Conservation (phyloP, 345 rosid species). For the Populus euphratica region DNA sequence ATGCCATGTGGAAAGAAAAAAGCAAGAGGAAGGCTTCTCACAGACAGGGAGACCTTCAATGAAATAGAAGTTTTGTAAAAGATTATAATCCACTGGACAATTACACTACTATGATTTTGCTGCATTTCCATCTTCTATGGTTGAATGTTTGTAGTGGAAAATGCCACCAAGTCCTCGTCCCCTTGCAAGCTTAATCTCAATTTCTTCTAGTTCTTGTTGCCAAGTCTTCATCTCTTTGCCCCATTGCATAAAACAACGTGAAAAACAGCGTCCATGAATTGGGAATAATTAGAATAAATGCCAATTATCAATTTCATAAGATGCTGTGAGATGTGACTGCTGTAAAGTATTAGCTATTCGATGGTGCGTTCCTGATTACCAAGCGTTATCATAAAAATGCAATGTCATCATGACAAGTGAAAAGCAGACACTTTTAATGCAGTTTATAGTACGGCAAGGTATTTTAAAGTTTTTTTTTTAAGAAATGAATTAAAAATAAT, state of each 20-base stretch:
- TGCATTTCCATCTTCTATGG: not conserved
- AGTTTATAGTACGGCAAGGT: too few relatives aligned
- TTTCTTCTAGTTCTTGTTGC: constrained; percentile 52
- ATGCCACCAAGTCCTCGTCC: constrained; percentile 60
- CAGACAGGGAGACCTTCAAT: constrained; percentile 5
- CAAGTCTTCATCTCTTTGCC: constrained; percentile 58
- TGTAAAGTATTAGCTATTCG: not conserved
- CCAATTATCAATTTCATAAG: not conserved
- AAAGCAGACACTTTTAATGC: not conserved
- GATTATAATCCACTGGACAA: not conserved
- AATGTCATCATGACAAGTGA: not conserved
- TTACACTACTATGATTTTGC: constrained; percentile 3
- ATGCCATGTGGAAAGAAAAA: constrained; percentile 19
- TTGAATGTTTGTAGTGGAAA: constrained; percentile 46
- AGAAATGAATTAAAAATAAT: too few relatives aligned
- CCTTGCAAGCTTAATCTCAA: constrained; percentile 65
- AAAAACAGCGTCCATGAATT: not conserved
- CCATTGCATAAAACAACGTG: constrained; percentile 44
- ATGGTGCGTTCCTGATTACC: not conserved
- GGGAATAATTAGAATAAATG: not conserved
- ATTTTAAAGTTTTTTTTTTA: too few relatives aligned
- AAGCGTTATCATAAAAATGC: not conserved
- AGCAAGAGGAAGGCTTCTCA: constrained; percentile 19
- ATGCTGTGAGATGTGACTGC: not conserved
- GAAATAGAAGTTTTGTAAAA: constrained; percentile 8